phyloP scores from a whole-genome alignment of 2,329 filamentous ascomycete species.

The Trichoderma sp. region DNA sequence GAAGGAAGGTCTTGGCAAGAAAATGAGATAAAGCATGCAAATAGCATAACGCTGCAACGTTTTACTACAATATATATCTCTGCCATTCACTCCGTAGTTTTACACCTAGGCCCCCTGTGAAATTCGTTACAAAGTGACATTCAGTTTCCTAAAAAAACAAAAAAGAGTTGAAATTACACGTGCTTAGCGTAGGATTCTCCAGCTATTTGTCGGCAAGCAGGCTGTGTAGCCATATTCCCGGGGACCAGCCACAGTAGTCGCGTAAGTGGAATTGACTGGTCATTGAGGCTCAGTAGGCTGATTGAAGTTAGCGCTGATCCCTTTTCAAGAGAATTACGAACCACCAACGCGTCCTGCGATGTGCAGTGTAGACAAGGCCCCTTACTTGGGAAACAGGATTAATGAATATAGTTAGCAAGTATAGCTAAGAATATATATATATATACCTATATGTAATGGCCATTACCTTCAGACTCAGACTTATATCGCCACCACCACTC shows the following conservation, averaged over 20 bases:
- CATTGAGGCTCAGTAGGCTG: not conserved
- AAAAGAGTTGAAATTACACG: not conserved
- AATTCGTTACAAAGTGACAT: not conserved
- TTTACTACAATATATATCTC: not conserved
- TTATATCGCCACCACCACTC: not conserved
- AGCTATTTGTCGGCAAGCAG: not conserved
- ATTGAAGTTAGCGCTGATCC: not conserved
- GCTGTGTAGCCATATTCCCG: not conserved
- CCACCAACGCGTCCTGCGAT: not conserved
- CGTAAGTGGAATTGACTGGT: not conserved
- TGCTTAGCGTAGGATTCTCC: not conserved
- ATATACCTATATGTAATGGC: not conserved
- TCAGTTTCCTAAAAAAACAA: not conserved
- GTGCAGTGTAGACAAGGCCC: not conserved
- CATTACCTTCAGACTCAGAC: not conserved
- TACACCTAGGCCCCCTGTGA: not conserved
- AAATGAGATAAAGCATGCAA: not conserved
- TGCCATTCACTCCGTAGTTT: not conserved
- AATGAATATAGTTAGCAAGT: not conserved
- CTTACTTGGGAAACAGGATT: not conserved
- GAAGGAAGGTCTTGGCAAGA: not conserved
- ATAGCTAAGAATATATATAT: not conserved
- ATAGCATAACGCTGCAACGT: not conserved
- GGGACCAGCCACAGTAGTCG: not conserved
- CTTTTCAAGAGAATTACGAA: not conserved